Conservation (phyloP, 2,329 filamentous ascomycete genomes). For the Penicillium sp. region DNA sequence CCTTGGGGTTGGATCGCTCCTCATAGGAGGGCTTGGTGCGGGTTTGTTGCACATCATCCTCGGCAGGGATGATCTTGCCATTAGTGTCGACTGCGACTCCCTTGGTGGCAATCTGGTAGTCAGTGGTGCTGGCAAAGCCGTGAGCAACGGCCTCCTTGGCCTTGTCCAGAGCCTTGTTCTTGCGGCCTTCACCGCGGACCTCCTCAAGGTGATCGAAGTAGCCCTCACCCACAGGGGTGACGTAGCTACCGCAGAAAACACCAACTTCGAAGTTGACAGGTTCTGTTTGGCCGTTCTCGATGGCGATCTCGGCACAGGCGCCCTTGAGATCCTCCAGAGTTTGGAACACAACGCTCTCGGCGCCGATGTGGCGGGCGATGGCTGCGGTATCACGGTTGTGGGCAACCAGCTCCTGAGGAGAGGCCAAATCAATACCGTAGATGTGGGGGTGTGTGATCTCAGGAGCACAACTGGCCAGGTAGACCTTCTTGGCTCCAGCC, state of each 20-base stretch:
- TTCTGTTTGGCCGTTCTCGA: constrained; percentile 54
- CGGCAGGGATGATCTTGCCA: constrained; percentile 58
- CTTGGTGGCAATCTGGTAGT: constrained; percentile 63
- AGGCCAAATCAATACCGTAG: constrained; percentile 77
- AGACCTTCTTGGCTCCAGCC: constrained; percentile 76
- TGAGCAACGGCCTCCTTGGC: constrained; percentile 66
- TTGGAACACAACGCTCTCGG: constrained; percentile 76
- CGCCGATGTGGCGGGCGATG: constrained; percentile 68
- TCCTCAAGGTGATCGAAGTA: constrained; percentile 82
- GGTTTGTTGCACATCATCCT: constrained; percentile 28
- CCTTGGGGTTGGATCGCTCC: constrained; percentile 43
- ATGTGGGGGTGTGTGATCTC: constrained; percentile 85
- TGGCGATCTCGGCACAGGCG: constrained; percentile 71
- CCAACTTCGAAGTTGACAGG: constrained; percentile 77
- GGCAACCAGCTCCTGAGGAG: constrained; percentile 69
- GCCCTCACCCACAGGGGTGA: constrained; percentile 72
- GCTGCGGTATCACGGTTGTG: constrained; percentile 62
- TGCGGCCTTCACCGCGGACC: constrained; percentile 68
- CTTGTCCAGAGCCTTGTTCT: constrained; percentile 65
- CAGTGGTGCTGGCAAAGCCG: constrained; percentile 60
- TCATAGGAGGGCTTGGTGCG: constrained; percentile 17
- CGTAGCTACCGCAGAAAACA: constrained; percentile 86
- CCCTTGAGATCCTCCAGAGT: constrained; percentile 75
- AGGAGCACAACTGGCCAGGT: constrained; percentile 80
- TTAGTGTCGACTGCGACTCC: constrained; percentile 58